Evolutionary conservation across 306 rosid species (phyloP).

Genomic region (Lotus japonicus): DNA sequence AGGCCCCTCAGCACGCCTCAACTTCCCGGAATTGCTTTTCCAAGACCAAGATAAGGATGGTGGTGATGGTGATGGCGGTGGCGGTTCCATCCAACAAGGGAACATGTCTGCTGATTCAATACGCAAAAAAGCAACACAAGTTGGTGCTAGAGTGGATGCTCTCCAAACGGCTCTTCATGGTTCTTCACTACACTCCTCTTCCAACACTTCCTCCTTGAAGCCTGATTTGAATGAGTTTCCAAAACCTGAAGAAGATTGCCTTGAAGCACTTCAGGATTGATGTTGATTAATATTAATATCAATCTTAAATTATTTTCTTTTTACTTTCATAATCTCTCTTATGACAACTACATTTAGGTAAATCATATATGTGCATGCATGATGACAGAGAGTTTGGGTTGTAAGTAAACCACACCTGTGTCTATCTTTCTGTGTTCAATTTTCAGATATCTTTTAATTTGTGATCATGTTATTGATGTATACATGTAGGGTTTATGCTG

Average conservation of each 20-base stretch:
- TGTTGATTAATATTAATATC: background rate
- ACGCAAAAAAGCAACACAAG: slow-evolving; percentile 73
- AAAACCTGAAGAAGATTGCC: slow-evolving; percentile 63
- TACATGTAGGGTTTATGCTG: too few species aligned
- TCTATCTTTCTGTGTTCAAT: too few species aligned
- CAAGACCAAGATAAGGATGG: slow-evolving; percentile 29
- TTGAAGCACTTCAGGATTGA: slow-evolving; percentile 35
- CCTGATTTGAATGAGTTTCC: slow-evolving; percentile 88
- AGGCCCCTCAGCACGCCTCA: slow-evolving; percentile 79
- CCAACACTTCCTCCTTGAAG: slow-evolving; percentile 19
- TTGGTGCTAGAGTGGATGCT: slow-evolving; percentile 96
- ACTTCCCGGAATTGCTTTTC: slow-evolving; percentile 71
- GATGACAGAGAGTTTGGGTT: too few species aligned
- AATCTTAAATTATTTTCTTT: background rate
- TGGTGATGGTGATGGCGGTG: too few species aligned
- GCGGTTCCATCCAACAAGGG: background rate
- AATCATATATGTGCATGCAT: too few species aligned
- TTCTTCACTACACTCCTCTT: slow-evolving; percentile 17
- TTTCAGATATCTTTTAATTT: too few species aligned
- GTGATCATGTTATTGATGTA: too few species aligned
- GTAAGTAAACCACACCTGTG: too few species aligned
- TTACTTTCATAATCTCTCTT: too few species aligned
- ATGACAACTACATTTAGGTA: too few species aligned
- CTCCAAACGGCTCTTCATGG: slow-evolving; percentile 41
- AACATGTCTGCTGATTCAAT: slow-evolving; percentile 82